phyloP scores from a whole-genome alignment of 1,284 basidiomycete species.

The Earliella scabrosa region DNA sequence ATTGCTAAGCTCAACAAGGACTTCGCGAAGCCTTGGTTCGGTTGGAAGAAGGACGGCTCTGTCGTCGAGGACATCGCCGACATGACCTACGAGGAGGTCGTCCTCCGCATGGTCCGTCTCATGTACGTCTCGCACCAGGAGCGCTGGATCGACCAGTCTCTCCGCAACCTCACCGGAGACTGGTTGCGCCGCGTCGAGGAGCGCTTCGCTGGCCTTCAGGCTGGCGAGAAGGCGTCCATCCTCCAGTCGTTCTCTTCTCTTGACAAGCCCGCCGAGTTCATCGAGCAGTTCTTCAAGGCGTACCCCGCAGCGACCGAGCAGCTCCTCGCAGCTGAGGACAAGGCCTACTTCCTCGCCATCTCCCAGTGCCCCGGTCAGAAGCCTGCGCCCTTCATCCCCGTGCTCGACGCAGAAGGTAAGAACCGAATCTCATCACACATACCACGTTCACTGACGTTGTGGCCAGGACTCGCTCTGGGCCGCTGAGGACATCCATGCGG shows the following conservation, averaged over 20 bases:
- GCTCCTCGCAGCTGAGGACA: constrained; percentile 94
- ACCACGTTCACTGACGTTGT: no score
- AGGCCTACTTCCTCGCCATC: constrained; percentile 94
- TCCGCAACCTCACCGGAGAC: constrained; percentile 95
- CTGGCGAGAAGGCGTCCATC: constrained; percentile 79
- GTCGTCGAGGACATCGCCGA: constrained; percentile 88
- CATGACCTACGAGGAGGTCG: constrained; percentile 99
- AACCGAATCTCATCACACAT: no score
- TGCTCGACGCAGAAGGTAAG: constrained; percentile 93
- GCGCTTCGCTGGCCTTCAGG: constrained; percentile 93
- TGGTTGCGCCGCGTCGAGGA: constrained; percentile 98
- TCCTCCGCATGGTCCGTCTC: constrained; percentile 87
- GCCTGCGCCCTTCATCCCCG: constrained; percentile 98
- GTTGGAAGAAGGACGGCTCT: constrained; percentile 89
- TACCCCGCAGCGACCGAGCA: constrained; percentile 87
- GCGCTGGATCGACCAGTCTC: constrained; percentile 94
- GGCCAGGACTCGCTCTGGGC: constrained; percentile 97
- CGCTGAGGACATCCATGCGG: constrained; percentile 97
- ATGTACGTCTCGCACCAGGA: constrained; percentile 93
- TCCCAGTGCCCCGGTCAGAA: constrained; percentile 96
- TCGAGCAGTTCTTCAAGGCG: constrained; percentile 84
- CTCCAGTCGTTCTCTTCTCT: constrained; percentile 90
- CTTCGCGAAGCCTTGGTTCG: constrained; percentile 98
- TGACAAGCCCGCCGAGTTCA: constrained; percentile 81
- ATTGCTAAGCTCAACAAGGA: constrained; percentile 94